These are phyloP conservation scores for Austroboletus niveus DNA, from an alignment of 1,284 basidiomycete species.

Conservation along the genomic window DNA sequence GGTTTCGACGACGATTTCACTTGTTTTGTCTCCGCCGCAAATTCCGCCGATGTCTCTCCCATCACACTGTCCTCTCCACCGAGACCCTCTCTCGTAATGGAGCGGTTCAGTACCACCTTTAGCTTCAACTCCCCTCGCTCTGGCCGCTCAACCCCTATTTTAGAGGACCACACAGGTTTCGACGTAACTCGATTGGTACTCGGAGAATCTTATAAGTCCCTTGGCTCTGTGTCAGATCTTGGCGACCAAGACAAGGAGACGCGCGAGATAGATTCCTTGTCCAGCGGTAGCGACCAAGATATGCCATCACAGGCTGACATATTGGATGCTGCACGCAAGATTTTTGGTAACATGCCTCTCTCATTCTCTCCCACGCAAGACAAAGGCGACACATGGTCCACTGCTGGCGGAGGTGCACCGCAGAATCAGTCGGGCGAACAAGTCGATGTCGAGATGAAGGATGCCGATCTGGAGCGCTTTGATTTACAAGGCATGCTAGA, in stretches of 20 bases:
- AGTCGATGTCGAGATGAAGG: constrained; percentile 29
- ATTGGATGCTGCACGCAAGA: constrained; percentile 47
- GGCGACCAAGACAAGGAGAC: constrained; percentile 33
- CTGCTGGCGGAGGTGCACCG: not conserved
- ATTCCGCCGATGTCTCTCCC: constrained; percentile 1
- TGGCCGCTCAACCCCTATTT: constrained; percentile 23
- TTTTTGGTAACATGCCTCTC: constrained; percentile 45
- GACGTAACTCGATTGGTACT: constrained; percentile 19
- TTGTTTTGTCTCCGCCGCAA: constrained; percentile 58
- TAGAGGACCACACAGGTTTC: constrained; percentile 17
- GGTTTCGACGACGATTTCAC: constrained; percentile 80
- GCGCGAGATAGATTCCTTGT: constrained; percentile 13
- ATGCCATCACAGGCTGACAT: constrained; percentile 55
- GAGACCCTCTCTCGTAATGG: constrained; percentile 8
- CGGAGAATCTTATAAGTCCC: constrained; percentile 42
- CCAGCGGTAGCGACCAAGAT: constrained; percentile 32
- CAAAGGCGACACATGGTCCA: not conserved
- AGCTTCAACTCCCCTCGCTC: constrained; percentile 20
- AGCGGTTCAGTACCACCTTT: constrained; percentile 26
- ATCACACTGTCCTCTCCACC: constrained; percentile 11
- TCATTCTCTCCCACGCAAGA: constrained; percentile 20
- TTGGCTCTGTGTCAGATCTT: constrained; percentile 50
- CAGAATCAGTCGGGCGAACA: constrained; percentile 15
- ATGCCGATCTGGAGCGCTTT: constrained; percentile 46
- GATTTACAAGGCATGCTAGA: constrained; percentile 64